Percentiles rank a stretch among this genome's conserved stretches.
Conservation (phyloP, 1,284 basidiomycete species). For the Ganoderma resinaceum region DNA sequence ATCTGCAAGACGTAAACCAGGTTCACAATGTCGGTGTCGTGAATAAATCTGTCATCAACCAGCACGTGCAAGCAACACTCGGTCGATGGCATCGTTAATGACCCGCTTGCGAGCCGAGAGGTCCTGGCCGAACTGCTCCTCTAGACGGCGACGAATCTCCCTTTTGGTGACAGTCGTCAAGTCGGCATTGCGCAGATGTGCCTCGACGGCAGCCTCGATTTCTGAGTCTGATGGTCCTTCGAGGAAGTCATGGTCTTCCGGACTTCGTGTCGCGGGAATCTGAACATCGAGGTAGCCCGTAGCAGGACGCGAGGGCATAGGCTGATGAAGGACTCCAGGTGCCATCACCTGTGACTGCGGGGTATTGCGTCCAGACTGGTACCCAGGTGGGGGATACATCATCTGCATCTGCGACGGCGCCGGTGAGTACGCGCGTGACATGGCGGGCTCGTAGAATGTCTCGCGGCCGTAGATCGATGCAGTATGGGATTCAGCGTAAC, state of each 20-base stretch:
- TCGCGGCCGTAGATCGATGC: slow-evolving; percentile 84
- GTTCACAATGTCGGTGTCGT: slow-evolving; percentile 7
- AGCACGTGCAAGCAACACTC: slow-evolving; percentile 53
- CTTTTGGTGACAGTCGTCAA: slow-evolving; percentile 91
- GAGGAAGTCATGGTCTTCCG: slow-evolving; percentile 55
- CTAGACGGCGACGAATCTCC: slow-evolving; percentile 82
- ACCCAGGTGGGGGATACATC: slow-evolving; percentile 61
- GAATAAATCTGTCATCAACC: slow-evolving; percentile 23
- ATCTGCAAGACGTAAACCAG: neutral
- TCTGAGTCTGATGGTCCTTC: slow-evolving; percentile 69
- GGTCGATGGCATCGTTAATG: slow-evolving; percentile 78
- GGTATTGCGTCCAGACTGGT: slow-evolving; percentile 81
- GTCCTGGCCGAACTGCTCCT: slow-evolving; percentile 80
- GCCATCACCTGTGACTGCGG: slow-evolving; percentile 49
- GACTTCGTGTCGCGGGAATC: slow-evolving; percentile 60
- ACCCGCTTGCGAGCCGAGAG: slow-evolving; percentile 67
- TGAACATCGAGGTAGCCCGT: slow-evolving; percentile 80
- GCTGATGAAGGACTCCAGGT: slow-evolving; percentile 47
- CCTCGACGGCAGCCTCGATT: slow-evolving; percentile 75
- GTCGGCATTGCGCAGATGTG: slow-evolving; percentile 79
- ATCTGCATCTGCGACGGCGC: slow-evolving; percentile 65
- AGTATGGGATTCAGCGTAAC: slow-evolving; percentile 75
- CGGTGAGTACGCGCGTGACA: slow-evolving; percentile 66
- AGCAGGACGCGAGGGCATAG: slow-evolving; percentile 68
- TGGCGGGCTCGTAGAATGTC: slow-evolving; percentile 75